These are phyloP conservation scores for Citeromyces nyonsensis DNA, from an alignment of 805 yeast genomes.

Conservation along the genomic window DNA sequence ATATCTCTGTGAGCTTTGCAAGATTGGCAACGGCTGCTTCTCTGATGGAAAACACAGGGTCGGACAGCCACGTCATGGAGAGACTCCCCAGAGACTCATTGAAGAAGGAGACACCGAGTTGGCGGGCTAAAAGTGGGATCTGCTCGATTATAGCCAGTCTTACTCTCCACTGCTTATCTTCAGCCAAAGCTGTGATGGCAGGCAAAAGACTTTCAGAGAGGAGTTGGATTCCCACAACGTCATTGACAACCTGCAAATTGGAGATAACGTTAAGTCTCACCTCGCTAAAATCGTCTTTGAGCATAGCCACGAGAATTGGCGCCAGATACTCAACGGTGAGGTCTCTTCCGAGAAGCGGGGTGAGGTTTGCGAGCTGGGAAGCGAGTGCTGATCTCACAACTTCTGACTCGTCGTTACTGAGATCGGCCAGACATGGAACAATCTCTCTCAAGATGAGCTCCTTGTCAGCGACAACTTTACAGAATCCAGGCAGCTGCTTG, in stretches of 20 bases:
- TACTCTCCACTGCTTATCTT: conserved; percentile 96
- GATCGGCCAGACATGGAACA: conserved; percentile 68
- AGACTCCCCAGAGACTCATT: conserved; percentile 82
- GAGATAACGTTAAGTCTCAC: conserved; percentile 90
- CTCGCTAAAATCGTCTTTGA: conserved; percentile 93
- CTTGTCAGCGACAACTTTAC: conserved; percentile 30
- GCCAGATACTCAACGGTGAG: conserved; percentile 67
- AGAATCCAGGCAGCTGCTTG: conserved; percentile 73
- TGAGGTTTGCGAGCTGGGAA: conserved; percentile 69
- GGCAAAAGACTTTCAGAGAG: conserved; percentile 82
- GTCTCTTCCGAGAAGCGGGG: conserved; percentile 76
- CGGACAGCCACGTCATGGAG: conserved; percentile 98
- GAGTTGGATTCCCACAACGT: conserved; percentile 82
- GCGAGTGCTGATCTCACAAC: conserved; percentile 90
- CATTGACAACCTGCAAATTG: conserved; percentile 81
- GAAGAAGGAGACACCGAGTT: conserved; percentile 84
- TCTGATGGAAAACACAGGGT: conserved; percentile 89
- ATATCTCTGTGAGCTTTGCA: conserved; percentile 64
- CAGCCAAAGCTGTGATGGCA: conserved; percentile 90
- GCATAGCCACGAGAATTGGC: conserved; percentile 84
- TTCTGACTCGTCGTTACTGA: conserved; percentile 86
- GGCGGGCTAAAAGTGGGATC: conserved; percentile 87
- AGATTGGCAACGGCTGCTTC: conserved; percentile 88
- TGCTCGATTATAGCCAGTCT: conserved; percentile 93
- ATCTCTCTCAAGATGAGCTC: conserved; percentile 49